These are phyloP conservation scores for Bjerkandera adusta DNA, from an alignment of 1,284 basidiomycete genomes.

Conservation along the genomic window DNA sequence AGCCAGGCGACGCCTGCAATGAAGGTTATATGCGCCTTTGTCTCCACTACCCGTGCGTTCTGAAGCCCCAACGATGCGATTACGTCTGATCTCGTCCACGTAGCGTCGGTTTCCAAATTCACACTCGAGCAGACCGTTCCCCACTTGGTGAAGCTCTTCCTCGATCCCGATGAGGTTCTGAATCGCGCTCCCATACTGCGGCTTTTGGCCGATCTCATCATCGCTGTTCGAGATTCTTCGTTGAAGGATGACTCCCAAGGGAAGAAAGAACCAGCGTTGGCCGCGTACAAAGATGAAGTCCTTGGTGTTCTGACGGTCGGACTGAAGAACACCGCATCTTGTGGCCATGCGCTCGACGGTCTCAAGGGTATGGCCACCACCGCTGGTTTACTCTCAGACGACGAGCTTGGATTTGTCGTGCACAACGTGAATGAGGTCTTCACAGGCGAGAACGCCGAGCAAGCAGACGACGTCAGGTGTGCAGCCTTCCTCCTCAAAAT, in stretches of 20 bases:
- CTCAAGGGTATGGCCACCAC: conserved; percentile 67
- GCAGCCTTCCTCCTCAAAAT: neutral
- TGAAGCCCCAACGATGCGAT: neutral
- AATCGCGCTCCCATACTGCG: conserved; percentile 72
- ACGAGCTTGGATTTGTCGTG: conserved; percentile 81
- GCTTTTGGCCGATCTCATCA: conserved; percentile 58
- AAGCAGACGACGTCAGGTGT: conserved; percentile 53
- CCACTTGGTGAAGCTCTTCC: conserved; percentile 74
- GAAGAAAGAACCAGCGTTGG: conserved; percentile 21
- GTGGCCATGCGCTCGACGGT: conserved; percentile 59
- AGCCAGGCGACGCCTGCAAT: conserved; percentile 83
- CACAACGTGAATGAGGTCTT: conserved; percentile 76
- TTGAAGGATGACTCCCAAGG: conserved; percentile 16
- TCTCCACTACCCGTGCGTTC: conserved; percentile 72
- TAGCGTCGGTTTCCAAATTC: conserved; percentile 72
- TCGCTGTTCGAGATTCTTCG: conserved; percentile 45
- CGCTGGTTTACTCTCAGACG: conserved; percentile 56
- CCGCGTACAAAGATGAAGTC: conserved; percentile 74
- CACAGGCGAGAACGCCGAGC: conserved; percentile 51
- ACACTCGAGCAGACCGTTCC: conserved; percentile 68
- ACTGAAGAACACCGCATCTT: conserved; percentile 52
- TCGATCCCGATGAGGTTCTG: conserved; percentile 72
- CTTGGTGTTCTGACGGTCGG: conserved; percentile 66
- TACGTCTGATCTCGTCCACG: conserved; percentile 5
- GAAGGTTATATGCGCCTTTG: conserved; percentile 75